Base-by-base conservation (phyloP, 805 yeast genomes). In the Candida wancherniae region DNA sequence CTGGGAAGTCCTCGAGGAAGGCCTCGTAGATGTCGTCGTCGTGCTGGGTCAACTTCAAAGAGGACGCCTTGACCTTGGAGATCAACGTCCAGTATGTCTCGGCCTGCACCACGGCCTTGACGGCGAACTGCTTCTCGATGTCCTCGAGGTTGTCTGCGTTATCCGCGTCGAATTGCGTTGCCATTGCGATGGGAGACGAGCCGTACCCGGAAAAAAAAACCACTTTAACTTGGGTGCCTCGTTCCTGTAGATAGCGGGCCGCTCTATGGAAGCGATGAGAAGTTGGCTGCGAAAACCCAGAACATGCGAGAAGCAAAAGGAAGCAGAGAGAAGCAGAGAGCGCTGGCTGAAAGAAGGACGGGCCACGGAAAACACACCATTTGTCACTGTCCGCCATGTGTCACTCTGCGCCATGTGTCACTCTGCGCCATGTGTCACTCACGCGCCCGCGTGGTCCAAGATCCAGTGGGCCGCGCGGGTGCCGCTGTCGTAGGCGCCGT, bases 51-150 rank as follows among this genome's bases (percentile, higher is more conserved):
- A 84, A 67, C 54, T 77, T 82, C 42, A 90, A 69, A 45, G 73
- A 75, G 24, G 92, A 73, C n/a, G 94, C 97, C 39, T 81, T 78
- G 34, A 87, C 64, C 45, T 76, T 75, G 36, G 73, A 72, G 33
- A 92, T 62, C 36, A 92, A 59, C 28, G 71, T 69, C 95, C 96
- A 92, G 72, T 90, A 92, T 1, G 95, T 80, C 53, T 86, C 94
- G 36, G 95, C 92, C 58, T 92, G 97, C 59, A 75, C 79, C 11
- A 92, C 98, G 4, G 97, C 98, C 61, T 83, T 85, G 37, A 92
- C 98, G 24, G 98, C 97, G 53, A 92, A 92, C 66, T 92, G 97
- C 71, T 78, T 86, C 62, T 92, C 98, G 51, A 92, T 86, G 50
- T 86, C 95, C 61, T 90, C 97, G 49, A 85, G 69, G 67, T 92